phyloP scores from a whole-genome alignment of 2,329 filamentous ascomycete species.

The Exophiala bonariae region DNA sequence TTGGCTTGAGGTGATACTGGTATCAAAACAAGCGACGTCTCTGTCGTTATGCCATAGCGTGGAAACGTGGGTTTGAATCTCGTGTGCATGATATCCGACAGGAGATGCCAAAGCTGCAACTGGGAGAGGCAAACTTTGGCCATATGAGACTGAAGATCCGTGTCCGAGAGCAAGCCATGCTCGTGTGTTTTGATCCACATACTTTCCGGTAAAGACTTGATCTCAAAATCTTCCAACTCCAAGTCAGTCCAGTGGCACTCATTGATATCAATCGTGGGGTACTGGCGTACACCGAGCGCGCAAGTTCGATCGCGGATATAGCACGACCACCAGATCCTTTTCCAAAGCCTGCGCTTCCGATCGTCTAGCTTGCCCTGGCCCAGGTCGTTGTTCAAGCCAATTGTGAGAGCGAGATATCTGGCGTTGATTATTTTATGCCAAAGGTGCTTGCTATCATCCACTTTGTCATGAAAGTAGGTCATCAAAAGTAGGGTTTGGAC shows the following conservation, averaged over 20 bases:
- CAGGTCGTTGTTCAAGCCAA: slow-evolving; percentile 88
- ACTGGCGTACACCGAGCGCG: slow-evolving; percentile 67
- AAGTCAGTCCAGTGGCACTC: slow-evolving; percentile 94
- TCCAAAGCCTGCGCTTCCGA: slow-evolving; percentile 78
- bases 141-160: too few species aligned
- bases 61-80: too few species aligned
- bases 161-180: too few species aligned
- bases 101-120: too few species aligned
- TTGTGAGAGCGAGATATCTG: slow-evolving; percentile 86
- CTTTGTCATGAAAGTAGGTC: slow-evolving; percentile 96
- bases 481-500: slow-evolving; percentile 86
- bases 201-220: too few species aligned
- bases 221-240: slow-evolving; percentile 78
- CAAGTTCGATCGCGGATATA: slow-evolving; percentile 88
- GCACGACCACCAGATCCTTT: slow-evolving; percentile 95
- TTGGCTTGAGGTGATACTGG: too few species aligned
- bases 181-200: too few species aligned
- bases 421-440: slow-evolving; percentile 99
- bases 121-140: too few species aligned
- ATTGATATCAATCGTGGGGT: slow-evolving; percentile 86
- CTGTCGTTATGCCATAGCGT: too few species aligned
- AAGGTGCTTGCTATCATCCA: slow-evolving; percentile 93
- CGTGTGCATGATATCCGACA: too few species aligned
- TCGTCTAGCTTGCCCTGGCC: slow-evolving; percentile 71
- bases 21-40: too few species aligned